Conservation (phyloP, 257 asterid genomes). For the Nicotiana tabacum region DNA sequence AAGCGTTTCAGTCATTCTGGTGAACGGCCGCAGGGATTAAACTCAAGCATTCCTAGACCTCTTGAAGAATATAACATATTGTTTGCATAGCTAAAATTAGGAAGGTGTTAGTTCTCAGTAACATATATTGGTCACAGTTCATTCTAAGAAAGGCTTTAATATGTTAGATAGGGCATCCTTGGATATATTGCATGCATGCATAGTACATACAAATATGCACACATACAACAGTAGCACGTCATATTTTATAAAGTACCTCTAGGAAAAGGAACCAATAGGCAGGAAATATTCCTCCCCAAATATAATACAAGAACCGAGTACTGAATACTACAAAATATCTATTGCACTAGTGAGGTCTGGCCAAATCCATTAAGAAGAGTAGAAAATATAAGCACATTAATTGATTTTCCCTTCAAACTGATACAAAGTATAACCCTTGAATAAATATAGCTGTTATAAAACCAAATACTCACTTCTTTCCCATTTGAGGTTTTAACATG, state of each 20-base stretch:
- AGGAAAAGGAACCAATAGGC: background rate
- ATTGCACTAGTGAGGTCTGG: background rate
- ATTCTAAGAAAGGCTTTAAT: background rate
- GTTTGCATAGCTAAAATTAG: background rate
- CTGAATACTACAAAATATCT: background rate
- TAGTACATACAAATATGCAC: background rate
- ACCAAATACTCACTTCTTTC: constrained; percentile 54
- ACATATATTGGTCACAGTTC: background rate
- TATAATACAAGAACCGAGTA: background rate
- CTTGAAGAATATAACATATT: background rate
- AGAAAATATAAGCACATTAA: background rate
- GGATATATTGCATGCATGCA: background rate
- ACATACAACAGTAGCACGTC: background rate
- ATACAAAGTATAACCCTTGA: background rate
- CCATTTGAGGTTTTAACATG: constrained; percentile 75
- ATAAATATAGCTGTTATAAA: background rate
- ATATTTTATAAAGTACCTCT: background rate
- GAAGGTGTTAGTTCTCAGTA: constrained; percentile 4
- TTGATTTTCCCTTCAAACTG: background rate
- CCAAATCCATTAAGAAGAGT: background rate
- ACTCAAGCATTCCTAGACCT: background rate
- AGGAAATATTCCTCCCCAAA: background rate
- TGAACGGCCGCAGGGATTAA: background rate
- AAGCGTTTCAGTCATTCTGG: background rate
- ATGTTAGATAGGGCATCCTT: background rate